phyloP scores from a whole-genome alignment of 305 asterid genomes.

The Fraxinus dipetala region DNA sequence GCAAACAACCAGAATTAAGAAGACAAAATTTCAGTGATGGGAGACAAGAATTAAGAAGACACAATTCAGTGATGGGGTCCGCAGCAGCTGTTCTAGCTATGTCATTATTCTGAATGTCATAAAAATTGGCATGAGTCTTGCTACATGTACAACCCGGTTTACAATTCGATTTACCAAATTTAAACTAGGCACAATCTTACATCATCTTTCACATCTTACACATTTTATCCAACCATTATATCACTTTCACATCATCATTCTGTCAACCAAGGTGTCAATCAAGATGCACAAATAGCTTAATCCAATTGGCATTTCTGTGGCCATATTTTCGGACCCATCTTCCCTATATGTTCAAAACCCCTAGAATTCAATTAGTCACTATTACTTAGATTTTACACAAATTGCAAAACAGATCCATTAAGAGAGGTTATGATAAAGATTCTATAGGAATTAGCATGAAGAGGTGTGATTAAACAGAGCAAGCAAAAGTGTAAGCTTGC shows the following conservation, averaged over 20 bases:
- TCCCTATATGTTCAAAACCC: background rate
- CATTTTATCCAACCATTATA: background rate
- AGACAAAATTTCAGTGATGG: background rate
- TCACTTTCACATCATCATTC: background rate
- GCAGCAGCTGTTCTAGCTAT: background rate
- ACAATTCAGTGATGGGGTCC: background rate
- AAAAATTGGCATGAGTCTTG: background rate
- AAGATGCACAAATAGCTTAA: background rate
- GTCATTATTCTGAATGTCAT: background rate
- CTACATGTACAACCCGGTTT: too few relatives aligned
- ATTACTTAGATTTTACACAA: background rate
- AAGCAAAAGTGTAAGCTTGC: background rate
- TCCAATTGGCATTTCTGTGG: background rate
- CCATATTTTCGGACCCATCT: background rate
- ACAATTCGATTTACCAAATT: too few relatives aligned
- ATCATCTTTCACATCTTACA: background rate
- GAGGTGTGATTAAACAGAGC: background rate
- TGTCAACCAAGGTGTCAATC: background rate
- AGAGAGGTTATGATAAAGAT: background rate
- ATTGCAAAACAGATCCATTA: background rate
- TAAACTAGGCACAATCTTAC: background rate
- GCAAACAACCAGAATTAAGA: too few relatives aligned
- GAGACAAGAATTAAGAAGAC: background rate
- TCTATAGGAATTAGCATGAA: background rate
- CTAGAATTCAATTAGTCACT: background rate